These are phyloP conservation scores for Chytriomyces sp. DNA, from an alignment of 192 early-diverging fungal species.

Conservation along the genomic window DNA sequence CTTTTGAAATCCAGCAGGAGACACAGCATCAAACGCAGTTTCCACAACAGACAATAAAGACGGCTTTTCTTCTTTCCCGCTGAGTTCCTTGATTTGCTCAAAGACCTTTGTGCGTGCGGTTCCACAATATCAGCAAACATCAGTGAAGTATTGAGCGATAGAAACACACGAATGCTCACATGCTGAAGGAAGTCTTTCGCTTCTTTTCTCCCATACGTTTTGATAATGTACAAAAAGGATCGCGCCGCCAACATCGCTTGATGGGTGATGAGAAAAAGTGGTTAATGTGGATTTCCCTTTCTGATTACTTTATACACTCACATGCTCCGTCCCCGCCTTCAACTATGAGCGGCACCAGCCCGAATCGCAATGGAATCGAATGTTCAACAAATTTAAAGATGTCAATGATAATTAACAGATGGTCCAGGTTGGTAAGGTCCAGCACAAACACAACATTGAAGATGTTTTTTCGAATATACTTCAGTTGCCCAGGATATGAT, in stretches of 20 bases:
- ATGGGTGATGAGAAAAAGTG: not conserved
- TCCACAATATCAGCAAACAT: not conserved
- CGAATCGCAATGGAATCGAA: conserved; percentile 84
- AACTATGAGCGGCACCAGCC: conserved; percentile 73
- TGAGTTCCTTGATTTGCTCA: not conserved
- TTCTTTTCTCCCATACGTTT: conserved; percentile 36
- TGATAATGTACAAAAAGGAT: conserved; percentile 40
- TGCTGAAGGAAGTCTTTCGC: conserved; percentile 44
- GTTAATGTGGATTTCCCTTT: not conserved
- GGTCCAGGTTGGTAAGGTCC: conserved; percentile 66
- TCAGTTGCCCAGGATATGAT: conserved; percentile 71
- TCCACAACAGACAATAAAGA: not conserved
- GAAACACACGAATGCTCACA: conserved; percentile 16
- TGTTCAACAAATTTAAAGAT: conserved; percentile 68
- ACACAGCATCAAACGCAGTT: conserved; percentile 16
- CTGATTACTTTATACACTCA: not conserved
- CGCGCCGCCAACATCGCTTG: conserved; percentile 51
- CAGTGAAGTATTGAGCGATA: not conserved
- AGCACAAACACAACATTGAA: conserved; percentile 74
- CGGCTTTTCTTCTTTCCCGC: not conserved
- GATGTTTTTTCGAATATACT: conserved; percentile 78
- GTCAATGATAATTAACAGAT: conserved; percentile 64
- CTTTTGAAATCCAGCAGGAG: not conserved
- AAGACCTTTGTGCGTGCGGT: not conserved
- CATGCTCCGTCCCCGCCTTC: conserved; percentile 12